Percentiles rank a stretch among this genome's conserved stretches.
phyloP scores from a whole-genome alignment of 2,329 filamentous ascomycete genomes.

The Lecanicillium sp. region DNA sequence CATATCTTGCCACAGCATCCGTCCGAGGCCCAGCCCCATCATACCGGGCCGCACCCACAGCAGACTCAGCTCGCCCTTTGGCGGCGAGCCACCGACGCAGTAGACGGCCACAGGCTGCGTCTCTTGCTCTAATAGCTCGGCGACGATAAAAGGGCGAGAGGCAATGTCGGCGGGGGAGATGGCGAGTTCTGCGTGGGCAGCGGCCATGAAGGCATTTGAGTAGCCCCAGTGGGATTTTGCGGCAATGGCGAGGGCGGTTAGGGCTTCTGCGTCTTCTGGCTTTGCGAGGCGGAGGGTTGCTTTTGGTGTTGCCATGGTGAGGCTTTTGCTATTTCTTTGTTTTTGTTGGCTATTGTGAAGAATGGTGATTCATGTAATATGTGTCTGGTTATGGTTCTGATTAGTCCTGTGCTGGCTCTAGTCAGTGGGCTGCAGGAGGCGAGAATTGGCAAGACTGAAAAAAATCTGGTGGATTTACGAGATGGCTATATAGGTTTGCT shows the following conservation, averaged over 20 bases:
- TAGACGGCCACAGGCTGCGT: background rate
- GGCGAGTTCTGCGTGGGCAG: slow-evolving; percentile 2
- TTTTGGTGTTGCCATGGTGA: no score
- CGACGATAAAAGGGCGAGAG: slow-evolving; percentile 1
- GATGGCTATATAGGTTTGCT: no score
- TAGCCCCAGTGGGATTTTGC: slow-evolving; percentile 6
- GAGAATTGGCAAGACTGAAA: no score
- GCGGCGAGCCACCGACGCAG: background rate
- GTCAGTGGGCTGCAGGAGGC: no score
- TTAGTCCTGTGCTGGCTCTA: no score
- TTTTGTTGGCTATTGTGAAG: no score
- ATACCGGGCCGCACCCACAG: slow-evolving; percentile 1
- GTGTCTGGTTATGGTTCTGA: no score
- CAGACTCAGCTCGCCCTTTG: background rate
- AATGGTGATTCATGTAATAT: no score
- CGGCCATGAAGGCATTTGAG: background rate
- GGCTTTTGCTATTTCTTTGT: no score
- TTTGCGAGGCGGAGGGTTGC: background rate
- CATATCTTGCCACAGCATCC: slow-evolving; percentile 2
- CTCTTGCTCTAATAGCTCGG: background rate
- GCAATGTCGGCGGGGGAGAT: background rate
- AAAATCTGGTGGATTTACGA: no score
- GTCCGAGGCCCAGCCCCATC: background rate
- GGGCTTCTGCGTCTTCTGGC: background rate
- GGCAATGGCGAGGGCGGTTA: slow-evolving; percentile 5